Percentiles rank a stretch among this genome's conserved stretches.
Conservation (phyloP, 257 asterid genomes). For the Oldenlandia corymbosa region DNA sequence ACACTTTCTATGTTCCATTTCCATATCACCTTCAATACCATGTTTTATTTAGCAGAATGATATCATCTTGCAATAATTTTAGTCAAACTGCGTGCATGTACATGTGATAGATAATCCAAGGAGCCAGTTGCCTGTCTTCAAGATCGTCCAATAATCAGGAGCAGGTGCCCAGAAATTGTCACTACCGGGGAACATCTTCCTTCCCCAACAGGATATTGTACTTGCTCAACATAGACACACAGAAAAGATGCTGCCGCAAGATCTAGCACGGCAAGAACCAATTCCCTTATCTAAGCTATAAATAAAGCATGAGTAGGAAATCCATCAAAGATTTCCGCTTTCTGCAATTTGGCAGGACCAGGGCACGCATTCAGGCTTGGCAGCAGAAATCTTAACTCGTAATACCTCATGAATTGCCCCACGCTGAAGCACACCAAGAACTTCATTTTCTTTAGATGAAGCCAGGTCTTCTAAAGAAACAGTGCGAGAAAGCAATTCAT, state of each 20-base stretch:
- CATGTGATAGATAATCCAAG: neutral
- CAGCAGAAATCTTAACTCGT: constrained; percentile 58
- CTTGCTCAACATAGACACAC: neutral
- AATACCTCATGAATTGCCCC: constrained; percentile 77
- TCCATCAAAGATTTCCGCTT: constrained; percentile 15
- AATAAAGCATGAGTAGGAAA: neutral
- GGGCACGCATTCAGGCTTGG: constrained; percentile 38
- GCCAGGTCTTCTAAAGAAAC: constrained; percentile 47
- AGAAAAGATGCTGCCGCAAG: too few relatives aligned
- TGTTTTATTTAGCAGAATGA: too few relatives aligned
- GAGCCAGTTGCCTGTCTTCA: neutral
- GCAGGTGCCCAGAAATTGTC: neutral
- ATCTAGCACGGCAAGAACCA: too few relatives aligned
- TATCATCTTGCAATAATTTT: too few relatives aligned
- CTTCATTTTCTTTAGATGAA: constrained; percentile 35
- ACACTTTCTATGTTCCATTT: too few relatives aligned
- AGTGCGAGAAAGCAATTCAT: constrained; percentile 46
- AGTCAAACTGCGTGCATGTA: too few relatives aligned
- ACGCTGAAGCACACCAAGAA: constrained; percentile 68
- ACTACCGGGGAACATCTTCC: neutral
- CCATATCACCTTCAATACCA: too few relatives aligned
- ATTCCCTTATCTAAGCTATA: too few relatives aligned
- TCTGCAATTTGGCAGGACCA: constrained; percentile 50
- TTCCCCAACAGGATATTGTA: neutral
- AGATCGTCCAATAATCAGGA: neutral